Evolutionary conservation across 148 eudicot species (phyloP), one percentile per base, ranked within the genome.

Genomic region (Fallopia convolvulus): DNA sequence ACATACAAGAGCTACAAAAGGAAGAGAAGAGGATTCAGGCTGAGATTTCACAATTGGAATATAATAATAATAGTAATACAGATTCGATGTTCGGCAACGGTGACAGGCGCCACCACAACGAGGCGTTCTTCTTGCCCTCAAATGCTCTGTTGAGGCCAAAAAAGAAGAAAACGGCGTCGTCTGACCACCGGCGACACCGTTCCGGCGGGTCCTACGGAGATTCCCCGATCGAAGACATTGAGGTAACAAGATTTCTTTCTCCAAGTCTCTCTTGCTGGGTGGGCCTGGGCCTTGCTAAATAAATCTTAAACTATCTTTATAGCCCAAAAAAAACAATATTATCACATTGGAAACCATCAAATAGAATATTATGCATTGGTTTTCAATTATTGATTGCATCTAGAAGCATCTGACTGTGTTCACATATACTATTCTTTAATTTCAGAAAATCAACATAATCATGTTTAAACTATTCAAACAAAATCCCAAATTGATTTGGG

Each of bases 1-100:
- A 93, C 75, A 93, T 93, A 40, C 84, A 85, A 76, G 88, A 90
- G 47, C 80, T 93, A 47, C 89, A 90, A 11, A 87, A 89, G 39
- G 90, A 91, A 78, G 92, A 91, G 82, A 82, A 76, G 42, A 83
- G 78, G 75, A 82, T 93, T 66, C 79, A 65, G 60, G 72, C 82
- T 0, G 98, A 93, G 9, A 87, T 93, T 32, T 79, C 80, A 4
- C 83, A 90, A 32, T 78, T 93, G 23, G 92, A 91, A 75, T 81
- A 81, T 0, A 80, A 82, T 32, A 84, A 49, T 55, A 75, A 80
- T 8, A 80, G 68, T 42, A 21, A 30, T 18, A 76, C 63, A 14
- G n/a, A 39, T 63, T 60, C 71, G 52, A 70, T 53, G 42, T 74
- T 33, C n/a, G 75, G 53, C 15, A 72, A 77, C 39, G 87, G 84